Evolutionary conservation across 176 grass and related monocot species (phyloP).

Genomic region (Olyra latifolia): DNA sequence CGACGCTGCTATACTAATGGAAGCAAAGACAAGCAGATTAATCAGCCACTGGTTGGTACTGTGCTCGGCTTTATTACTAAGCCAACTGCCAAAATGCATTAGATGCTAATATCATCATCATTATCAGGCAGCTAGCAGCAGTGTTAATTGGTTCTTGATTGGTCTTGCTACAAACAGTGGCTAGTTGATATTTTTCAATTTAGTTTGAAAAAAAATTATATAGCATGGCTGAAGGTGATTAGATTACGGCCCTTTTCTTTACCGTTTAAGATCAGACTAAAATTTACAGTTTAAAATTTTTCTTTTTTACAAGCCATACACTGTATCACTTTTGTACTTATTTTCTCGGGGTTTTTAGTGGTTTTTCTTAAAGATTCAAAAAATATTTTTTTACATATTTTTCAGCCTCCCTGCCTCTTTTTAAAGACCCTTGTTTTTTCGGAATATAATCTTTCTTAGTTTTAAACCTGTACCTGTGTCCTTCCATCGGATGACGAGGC

Average conservation of each 20-base stretch:
- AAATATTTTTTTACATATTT: too few relatives aligned
- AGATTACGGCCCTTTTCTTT: too few relatives aligned
- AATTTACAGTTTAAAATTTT: too few relatives aligned
- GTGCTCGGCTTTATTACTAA: neutral
- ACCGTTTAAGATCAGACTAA: too few relatives aligned
- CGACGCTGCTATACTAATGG: conserved; percentile 1
- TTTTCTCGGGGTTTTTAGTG: too few relatives aligned
- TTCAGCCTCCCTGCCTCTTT: too few relatives aligned
- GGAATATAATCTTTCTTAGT: too few relatives aligned
- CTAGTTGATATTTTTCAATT: neutral
- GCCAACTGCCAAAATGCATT: conserved; percentile 22
- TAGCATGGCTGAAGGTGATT: neutral
- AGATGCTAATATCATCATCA: neutral
- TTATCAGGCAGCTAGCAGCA: neutral
- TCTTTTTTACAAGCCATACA: too few relatives aligned
- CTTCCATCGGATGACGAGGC: neutral
- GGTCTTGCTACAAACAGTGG: too few relatives aligned
- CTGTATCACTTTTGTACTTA: too few relatives aligned
- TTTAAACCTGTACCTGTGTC: neutral
- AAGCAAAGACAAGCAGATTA: neutral
- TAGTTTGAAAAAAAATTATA: neutral
- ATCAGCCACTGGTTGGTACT: neutral
- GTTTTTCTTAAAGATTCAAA: too few relatives aligned
- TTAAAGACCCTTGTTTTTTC: too few relatives aligned
- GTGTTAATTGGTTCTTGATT: neutral